Base-by-base conservation (phyloP, 2,329 filamentous ascomycete genomes). In the Aspergillus sp. region DNA sequence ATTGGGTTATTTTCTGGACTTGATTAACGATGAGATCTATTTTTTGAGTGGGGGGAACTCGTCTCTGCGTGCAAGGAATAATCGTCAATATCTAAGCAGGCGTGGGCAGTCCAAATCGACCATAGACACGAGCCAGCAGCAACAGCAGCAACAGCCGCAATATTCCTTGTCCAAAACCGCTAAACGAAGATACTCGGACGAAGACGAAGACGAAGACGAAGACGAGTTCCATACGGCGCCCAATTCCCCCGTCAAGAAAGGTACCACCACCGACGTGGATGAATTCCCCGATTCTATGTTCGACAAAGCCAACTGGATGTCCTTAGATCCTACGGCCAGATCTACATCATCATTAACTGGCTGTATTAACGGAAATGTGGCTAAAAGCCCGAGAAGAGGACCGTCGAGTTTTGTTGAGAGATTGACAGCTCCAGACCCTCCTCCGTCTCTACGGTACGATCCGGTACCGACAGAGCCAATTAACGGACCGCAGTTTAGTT, bases 21-120 rank as follows among this genome's bases (percentile, higher is more conserved):
- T 64, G 9, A 49, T 71, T 27, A 41, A 60, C 3, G 62, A 68
- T 32, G 62, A 70, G 41, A 34, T 62, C 5, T 65, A 63, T 40
- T 43, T 69, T 29, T 40, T 59, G 4, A 57, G 47, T 9, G 51
- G 52, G 7, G 59, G 61, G 6, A 54, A 48, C 3, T 54, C 52
- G 32, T 47, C 44, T 29, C 42, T 44, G 8, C 45, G 43, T 36
- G 19, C 41, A 42, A 8, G 7, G 29, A 29, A 42, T 36, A 19
- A 7, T 4, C 8, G 8, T 39, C 19, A 39, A 19, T 27, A 19
- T 19, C 36, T 39, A 27, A 7, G 36, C 36, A 39, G 19, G 8
- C 8, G 7, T 26, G 26, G 3, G 19, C 12, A 9, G 8, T 28
- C 36, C 6, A 19, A 3, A 26, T 7, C 35, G 36, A 8, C 19